Percentiles rank a stretch among this genome's conserved stretches.
phyloP scores from a whole-genome alignment of 1,284 basidiomycete genomes.

The Moniliella sp. region DNA sequence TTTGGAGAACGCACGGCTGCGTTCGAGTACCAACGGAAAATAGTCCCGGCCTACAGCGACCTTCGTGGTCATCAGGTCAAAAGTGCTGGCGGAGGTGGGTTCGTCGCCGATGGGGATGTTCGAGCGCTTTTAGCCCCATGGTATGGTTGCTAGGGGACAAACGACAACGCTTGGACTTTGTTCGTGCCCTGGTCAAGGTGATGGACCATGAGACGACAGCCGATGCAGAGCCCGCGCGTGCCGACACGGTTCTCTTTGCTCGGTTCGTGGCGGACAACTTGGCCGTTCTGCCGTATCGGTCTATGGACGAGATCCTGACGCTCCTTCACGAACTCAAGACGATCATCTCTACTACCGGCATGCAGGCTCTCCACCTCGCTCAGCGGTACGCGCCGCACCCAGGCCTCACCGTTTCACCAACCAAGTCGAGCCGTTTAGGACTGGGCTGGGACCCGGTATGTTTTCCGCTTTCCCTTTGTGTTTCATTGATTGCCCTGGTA shows the following conservation, averaged over 20 bases:
- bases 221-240: conserved; percentile 1
- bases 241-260: conserved; percentile 42
- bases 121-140: no score
- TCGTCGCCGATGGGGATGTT: conserved; percentile 4
- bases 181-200: conserved; percentile 56
- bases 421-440: no score
- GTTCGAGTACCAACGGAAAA: conserved; percentile 51
- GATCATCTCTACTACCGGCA: conserved; percentile 60
- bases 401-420: no score
- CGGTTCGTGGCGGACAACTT: conserved; percentile 88
- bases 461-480: no score
- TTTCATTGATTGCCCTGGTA: no score
- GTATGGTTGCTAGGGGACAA: no score
- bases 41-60: no score
- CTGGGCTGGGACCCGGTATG: no score
- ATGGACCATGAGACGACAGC: conserved; percentile 49
- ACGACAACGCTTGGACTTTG: conserved; percentile 69
- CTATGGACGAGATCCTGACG: conserved; percentile 68
- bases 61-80: no score
- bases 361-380: conserved; percentile 42
- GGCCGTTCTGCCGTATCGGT: conserved; percentile 72
- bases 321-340: conserved; percentile 60
- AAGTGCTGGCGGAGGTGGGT: conserved; percentile 5
- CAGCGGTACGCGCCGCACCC: no score
- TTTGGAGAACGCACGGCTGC: conserved; percentile 55